Base-by-base conservation (phyloP, 2,329 filamentous ascomycete genomes). In the Coniochaeta sp. region DNA sequence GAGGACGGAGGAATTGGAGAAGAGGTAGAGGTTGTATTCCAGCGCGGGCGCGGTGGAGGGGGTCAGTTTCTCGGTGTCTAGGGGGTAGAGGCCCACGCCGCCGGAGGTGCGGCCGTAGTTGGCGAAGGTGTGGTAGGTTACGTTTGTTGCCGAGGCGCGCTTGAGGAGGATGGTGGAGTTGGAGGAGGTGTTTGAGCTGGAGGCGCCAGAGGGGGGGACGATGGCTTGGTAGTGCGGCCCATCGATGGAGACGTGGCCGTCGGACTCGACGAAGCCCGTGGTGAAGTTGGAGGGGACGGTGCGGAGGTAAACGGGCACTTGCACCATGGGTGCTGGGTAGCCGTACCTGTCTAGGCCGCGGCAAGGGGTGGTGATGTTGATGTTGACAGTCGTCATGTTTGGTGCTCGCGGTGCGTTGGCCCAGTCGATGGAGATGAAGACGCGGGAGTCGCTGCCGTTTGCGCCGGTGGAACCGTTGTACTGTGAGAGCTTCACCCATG, bases 11-110 rank as follows among this genome's bases (percentile, higher is more conserved):
- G 64, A 63, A 52, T 74, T 72, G 40, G 75, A 79, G 67, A 83
- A 86, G 12, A 82, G 71, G 64, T 82, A 86, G 53, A 86, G 60
- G 50, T 78, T 71, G 61, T 85, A 87, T 56, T 81, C 76, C 8
- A 86, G 71, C 4, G 74, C 74, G 1, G 82, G 81, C 0, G 71
- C 77, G 10, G 71, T 70, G 3, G 69, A 68, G 1, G 76, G 61
- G 2, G 71, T 66, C 30, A 81, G 72, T 14, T 78, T 77, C 35
- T 74, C 69, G 0, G 76, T 71, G 18, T 73, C 68, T 28, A 74
- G 72, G 1, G 81, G 80, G 58, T 73, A 72, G 5, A 86, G 67
- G 0, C 78, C 78, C 3, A 86, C 74, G 16, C 80, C 82, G 1
- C 76, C 77, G 1, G 76, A 65, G 0, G 79, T 85, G 35, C 82